phyloP scores from a whole-genome alignment of 345 rosid genomes.

The Clarkia xantiana region DNA sequence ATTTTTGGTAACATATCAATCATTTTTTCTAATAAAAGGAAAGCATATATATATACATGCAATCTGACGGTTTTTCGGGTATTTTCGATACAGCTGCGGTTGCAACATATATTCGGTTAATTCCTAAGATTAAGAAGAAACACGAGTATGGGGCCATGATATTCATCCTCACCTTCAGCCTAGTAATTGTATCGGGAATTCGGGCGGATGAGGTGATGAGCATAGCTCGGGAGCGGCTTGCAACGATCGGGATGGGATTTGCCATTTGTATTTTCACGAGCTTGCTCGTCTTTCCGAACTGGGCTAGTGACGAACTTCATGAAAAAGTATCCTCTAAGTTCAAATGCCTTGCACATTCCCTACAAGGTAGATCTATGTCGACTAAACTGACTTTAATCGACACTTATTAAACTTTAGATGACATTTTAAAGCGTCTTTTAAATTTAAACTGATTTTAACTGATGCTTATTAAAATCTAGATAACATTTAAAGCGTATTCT shows the following conservation, averaged over 20 bases:
- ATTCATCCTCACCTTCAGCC: slow-evolving; percentile 67
- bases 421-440: no score
- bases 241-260: slow-evolving; percentile 60
- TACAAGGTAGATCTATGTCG: slow-evolving; percentile 36
- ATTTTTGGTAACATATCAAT: slow-evolving; percentile 26
- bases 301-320: slow-evolving; percentile 92
- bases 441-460: no score
- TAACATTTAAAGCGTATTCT: no score
- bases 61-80: not conserved
- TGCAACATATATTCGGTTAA: slow-evolving; percentile 49
- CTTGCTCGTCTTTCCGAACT: slow-evolving; percentile 53
- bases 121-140: slow-evolving; percentile 43
- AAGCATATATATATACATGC: not conserved
- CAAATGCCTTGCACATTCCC: slow-evolving; percentile 36
- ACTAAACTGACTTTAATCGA: no score
- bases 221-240: slow-evolving; percentile 51
- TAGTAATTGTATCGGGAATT: slow-evolving; percentile 62
- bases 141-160: slow-evolving; percentile 63
- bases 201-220: slow-evolving; percentile 32
- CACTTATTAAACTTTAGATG: no score
- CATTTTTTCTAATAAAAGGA: slow-evolving; percentile 1
- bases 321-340: slow-evolving; percentile 39
- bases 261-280: slow-evolving; percentile 36
- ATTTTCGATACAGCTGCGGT: slow-evolving; percentile 29
- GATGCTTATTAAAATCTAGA: no score